Conservation (phyloP, 2,329 filamentous ascomycete species). For the Microsporum ferrugineum region DNA sequence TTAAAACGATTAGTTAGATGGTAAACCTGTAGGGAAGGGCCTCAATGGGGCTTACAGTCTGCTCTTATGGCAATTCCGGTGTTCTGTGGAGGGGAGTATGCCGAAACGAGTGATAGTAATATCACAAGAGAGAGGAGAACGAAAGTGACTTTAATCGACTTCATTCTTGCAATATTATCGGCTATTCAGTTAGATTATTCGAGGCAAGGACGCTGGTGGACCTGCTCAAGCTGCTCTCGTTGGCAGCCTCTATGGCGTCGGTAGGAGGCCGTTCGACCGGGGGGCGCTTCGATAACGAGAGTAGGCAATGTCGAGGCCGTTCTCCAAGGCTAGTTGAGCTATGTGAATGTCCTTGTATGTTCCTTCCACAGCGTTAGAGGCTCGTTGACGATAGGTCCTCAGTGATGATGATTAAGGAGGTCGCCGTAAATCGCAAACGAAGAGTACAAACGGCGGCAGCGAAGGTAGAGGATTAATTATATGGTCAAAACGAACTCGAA, state of each 20-base stretch:
- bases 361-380: not conserved
- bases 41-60: not conserved
- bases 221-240: not conserved
- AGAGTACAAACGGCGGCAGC: not conserved
- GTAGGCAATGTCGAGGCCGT: not conserved
- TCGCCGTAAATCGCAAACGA: not conserved
- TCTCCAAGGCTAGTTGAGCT: not conserved
- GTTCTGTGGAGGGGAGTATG: slow-evolving; percentile 13
- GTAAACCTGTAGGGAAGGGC: not conserved
- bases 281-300: not conserved
- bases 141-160: slow-evolving; percentile 21
- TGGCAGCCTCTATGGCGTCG: not conserved
- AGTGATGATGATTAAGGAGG: not conserved
- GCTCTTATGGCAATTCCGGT: slow-evolving; percentile 16
- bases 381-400: too few relatives aligned
- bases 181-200: not conserved
- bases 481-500: not conserved
- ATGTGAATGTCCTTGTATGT: not conserved
- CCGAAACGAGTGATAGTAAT: slow-evolving; percentile 23
- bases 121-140: slow-evolving; percentile 26
- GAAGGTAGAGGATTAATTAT: not conserved
- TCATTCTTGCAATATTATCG: slow-evolving; percentile 22
- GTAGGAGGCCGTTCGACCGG: not conserved
- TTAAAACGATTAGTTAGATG: not conserved
- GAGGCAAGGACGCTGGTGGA: not conserved